Evolutionary conservation across 345 rosid genomes (phyloP), one percentile per base, ranked within the genome.

Genomic region (Eucalyptus globulus): DNA sequence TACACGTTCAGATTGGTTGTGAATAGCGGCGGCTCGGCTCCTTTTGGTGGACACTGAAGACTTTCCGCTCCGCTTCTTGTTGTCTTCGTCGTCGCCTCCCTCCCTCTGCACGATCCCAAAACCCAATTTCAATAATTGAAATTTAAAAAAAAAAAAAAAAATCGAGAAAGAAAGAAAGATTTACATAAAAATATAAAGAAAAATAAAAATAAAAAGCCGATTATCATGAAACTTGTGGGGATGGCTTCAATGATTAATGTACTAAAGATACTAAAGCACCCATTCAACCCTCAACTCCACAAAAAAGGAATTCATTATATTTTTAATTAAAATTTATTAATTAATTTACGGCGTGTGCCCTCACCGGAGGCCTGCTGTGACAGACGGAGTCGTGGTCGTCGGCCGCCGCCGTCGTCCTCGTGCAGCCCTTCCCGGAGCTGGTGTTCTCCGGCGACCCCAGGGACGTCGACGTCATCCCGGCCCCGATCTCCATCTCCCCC

Each of bases 1-100:
- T 95, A 97, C 99, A 29, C 99, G 95, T 94, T 98, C 99, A 69
- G 99, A 98, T 91, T 97, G 99, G 93, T 97, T 98, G 90, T 98
- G 99, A 89, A 98, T 93, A 43, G 97, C 99, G 24, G 99, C 99
- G 86, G 99, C 99, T 87, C 99, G 91, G 90, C 97, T 96, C 91
- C 98, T 92, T 91, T 94, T 97, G 7, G 96, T 97, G 37, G 97
- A 96, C 86, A 90, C 91, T 27, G 98, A 94, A n/a, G 98, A 96
- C 91, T 88, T 88, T 21, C 93, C 91, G 29, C 34, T 93, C 5
- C 90, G 93, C 90, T 90, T 94, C 92, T 90, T 92, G 92, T 90
- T 88, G 72, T 89, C 90, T 10, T 92, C 96, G 29, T 92, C 94
- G 24, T 91, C 95, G n/a, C 89, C 92, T 58, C 88, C 89, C 49